Evolutionary conservation across 2,329 filamentous ascomycete species (phyloP), one percentile per base, ranked within the genome.

Genomic region (Penicillium sp.): DNA sequence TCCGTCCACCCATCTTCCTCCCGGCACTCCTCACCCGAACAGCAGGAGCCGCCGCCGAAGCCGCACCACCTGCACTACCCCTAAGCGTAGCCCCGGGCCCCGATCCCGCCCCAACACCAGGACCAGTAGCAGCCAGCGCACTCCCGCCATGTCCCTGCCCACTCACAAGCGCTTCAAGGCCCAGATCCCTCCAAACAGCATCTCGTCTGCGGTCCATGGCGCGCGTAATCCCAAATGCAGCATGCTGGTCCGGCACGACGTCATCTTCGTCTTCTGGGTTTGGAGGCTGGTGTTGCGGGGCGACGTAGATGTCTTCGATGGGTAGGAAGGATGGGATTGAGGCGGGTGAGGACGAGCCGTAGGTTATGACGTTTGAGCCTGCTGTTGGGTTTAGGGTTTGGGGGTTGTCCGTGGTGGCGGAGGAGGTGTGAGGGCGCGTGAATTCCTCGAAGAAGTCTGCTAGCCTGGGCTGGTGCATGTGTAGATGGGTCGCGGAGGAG

Each of bases 191-290:
- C 83, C 83, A 86, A 1, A 77, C 76, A 4, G 75, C 73, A 68
- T 81, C 80, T 44, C 74, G 71, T 53, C 75, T 74, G 44, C 73
- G 73, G 65, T 84, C 79, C 63, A 83, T 84, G 0, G 83, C 84
- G 38, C 83, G 73, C 65, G 81, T 78, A 52, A 87, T 87, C 1
- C 84, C 84, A 69, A 86, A 87, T 2, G 83, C 84, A 0, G 84
- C 84, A 67, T 86, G 84, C 68, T 86, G 83, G 58, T 86, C 83
- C 0, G 84, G 84, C 13, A 86, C 83, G 2, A 86, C 81, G 58
- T 86, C 84, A 55, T 86, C 84, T 65, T 87, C 83, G 56, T 86
- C 84, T 64, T 86, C 84, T 0, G 84, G 84, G 55, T 86, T 86
- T 13, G 83, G 68, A 0, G 84, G 84, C 62, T 85, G 81, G 51